Base-by-base conservation (phyloP, 2,329 filamentous ascomycete species). In the Pseudocercospora fuligena region DNA sequence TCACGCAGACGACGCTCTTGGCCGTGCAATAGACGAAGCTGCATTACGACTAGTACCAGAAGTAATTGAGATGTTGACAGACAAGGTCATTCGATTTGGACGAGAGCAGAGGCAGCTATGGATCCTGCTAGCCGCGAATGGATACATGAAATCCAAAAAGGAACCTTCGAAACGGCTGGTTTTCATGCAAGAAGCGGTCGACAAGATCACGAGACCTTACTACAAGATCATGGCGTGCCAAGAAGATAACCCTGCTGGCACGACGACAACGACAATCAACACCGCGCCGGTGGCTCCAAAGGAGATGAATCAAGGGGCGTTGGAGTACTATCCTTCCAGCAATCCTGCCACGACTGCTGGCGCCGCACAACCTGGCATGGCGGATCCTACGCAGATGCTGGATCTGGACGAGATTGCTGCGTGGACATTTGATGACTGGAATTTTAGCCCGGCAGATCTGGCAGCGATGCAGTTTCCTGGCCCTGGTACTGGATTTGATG, bases 151-250 rank as follows among this genome's bases (percentile, higher is more conserved):
- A 46, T 58, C 70, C 3, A 73, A 70, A 54, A 69, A 72, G 43
- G 72, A 73, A 49, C 73, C 74, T 1, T 19, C 25, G 2, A 69
- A 72, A 49, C 65, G 71, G 27, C 21, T 66, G 1, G 59, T 69
- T 1, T 76, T 73, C 65, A 76, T 76, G 74, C 73, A 75, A 56
- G 74, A 77, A 58, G 73, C 75, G 2, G 73, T 77, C 7, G 75
- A 76, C 11, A 70, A 70, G 23, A 70, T 76, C 53, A 71, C 71
- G 1, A 57, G 69, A n/a, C 71, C 70, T 2, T 76, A 73, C 36
- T 73, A 77, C 61, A 76, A 75, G 60, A 76, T 76, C 46, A 74
- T 76, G 73, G 73, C 74, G 14, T 75, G 73, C 60, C 75, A 76
- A 43, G 72, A 73, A 54, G 70, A 73, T 33, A 19, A 54, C 57